These are phyloP conservation scores for Metschnikowia orientalis DNA, from an alignment of 805 yeast genomes.

Conservation along the genomic window DNA sequence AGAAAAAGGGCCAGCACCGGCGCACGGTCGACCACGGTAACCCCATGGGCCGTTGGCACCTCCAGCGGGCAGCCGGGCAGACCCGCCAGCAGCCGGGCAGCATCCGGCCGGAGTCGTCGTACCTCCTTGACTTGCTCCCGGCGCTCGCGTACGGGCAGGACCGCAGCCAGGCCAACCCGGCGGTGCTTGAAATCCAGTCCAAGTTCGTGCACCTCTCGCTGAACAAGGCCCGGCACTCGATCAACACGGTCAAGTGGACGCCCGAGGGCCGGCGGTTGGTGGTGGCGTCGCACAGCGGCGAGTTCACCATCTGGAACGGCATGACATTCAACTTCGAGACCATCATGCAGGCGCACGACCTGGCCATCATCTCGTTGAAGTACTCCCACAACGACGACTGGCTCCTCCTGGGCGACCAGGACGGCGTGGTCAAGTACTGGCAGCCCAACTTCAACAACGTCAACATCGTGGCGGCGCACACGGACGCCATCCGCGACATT, in stretches of 20 bases:
- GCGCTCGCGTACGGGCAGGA: conserved; percentile 51
- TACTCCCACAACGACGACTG: conserved; percentile 92
- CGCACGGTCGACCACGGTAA: conserved; percentile 78
- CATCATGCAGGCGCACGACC: conserved; percentile 97
- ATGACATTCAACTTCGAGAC: conserved; percentile 92
- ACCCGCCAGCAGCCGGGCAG: conserved; percentile 43
- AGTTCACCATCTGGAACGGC: conserved; percentile 96
- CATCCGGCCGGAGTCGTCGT: conserved; percentile 66
- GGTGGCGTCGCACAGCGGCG: conserved; percentile 91
- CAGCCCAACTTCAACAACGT: conserved; percentile 97
- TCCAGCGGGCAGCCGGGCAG: conserved; percentile 44
- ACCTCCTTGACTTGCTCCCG: conserved; percentile 60
- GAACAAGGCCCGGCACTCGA: conserved; percentile 88
- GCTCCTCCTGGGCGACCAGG: conserved; percentile 91
- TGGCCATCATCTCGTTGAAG: conserved; percentile 71
- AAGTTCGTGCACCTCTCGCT: conserved; percentile 88
- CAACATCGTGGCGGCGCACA: conserved; percentile 67
- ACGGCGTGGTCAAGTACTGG: conserved; percentile 91
- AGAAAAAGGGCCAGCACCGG: conserved; percentile 51
- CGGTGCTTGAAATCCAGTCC: conserved; percentile 61
- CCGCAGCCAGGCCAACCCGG: conserved; percentile 28
- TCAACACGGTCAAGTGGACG: conserved; percentile 89
- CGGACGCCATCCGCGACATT: conserved; percentile 80
- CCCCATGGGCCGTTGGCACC: conserved; percentile 60
- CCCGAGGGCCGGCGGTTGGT: conserved; percentile 91